These are phyloP conservation scores for Trypanosoma theileri DNA, from an alignment of 208 protist species.

Conservation along the genomic window DNA sequence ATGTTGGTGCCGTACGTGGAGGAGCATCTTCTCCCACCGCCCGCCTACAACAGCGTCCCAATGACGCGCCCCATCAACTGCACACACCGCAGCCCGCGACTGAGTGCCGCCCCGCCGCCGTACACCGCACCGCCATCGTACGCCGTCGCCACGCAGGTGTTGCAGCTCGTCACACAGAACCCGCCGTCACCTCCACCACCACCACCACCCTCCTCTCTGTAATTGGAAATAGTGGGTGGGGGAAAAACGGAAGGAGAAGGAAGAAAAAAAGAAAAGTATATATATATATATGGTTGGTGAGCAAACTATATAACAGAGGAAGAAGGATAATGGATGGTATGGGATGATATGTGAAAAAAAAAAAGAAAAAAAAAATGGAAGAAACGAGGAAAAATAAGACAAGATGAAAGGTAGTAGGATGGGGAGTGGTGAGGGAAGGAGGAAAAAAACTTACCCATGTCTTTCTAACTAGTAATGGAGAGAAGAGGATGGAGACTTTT, in stretches of 20 bases:
- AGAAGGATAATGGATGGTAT: too few relatives aligned
- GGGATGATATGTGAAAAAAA: too few relatives aligned
- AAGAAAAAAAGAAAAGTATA: background rate
- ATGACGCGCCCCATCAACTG: background rate
- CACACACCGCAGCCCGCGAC: background rate
- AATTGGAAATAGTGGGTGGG: background rate
- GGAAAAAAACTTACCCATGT: too few relatives aligned
- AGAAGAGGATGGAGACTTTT: too few relatives aligned
- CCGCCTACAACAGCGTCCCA: conserved; percentile 27
- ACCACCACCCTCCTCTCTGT: conserved; percentile 18
- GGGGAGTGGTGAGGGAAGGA: too few relatives aligned
- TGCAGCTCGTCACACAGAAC: background rate
- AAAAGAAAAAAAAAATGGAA: too few relatives aligned
- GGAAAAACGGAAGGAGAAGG: background rate
- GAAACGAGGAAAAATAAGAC: background rate
- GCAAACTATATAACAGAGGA: too few relatives aligned
- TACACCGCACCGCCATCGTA: conserved; percentile 38
- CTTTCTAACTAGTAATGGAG: too few relatives aligned
- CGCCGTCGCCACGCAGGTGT: background rate
- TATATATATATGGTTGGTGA: too few relatives aligned
- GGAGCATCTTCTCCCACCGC: conserved; percentile 8
- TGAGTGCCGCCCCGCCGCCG: conserved; percentile 35
- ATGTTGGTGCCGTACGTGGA: conserved; percentile 19
- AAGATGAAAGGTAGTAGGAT: too few relatives aligned
- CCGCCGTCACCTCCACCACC: conserved; percentile 16